Evolutionary conservation across 2,329 filamentous ascomycete species (phyloP), one percentile per base, ranked within the genome.

Genomic region (Scytalidium sp.): DNA sequence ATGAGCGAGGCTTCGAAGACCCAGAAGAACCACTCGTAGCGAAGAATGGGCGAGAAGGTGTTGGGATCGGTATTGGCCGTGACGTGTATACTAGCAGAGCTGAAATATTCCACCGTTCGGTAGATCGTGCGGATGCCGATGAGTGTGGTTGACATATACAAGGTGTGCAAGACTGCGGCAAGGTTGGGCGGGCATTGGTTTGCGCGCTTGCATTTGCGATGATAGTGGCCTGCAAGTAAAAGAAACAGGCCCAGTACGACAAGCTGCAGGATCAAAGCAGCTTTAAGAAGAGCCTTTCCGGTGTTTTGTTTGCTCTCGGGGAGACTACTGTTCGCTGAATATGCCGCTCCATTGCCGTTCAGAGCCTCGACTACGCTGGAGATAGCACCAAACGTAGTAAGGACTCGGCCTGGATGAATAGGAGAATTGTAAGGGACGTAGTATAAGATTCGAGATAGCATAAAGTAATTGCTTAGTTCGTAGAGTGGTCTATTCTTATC

Each of bases 401-500:
- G 57, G 15, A 77, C 72, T 21, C 69, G 64, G 19, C 70, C 67
- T 0, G 75, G 74, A 36, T 74, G 67, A 25, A 79, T 63, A 0
- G 80, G 81, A 0, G 81, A 73, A 50, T 79, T 72, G 59, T 83
- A 80, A 0, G 81, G 81, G 2, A 82, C 71, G 63, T 85, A 87
- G 62, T 79, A 79, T 19, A 86, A 70, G 11, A 83, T 70, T 3
- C 81, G 75, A 2, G 77, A 77, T 20, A 86, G 75, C 49, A 84
- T 74, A 56, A 82, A 75, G 64, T 85, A 85, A 59, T 85, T 83
- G 49, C 79, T 74, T 3, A 81, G 71, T 46, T 82, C 80, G 39
- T 84, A 76, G 3, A 86, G 68, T 0, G 84, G 83, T 2, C 79
- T 80, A 41, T 55, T 19, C 50, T 41, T 29, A 13, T 43, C 13